Conservation (phyloP, 306 rosid genomes). For the Clitoria ternatea region DNA sequence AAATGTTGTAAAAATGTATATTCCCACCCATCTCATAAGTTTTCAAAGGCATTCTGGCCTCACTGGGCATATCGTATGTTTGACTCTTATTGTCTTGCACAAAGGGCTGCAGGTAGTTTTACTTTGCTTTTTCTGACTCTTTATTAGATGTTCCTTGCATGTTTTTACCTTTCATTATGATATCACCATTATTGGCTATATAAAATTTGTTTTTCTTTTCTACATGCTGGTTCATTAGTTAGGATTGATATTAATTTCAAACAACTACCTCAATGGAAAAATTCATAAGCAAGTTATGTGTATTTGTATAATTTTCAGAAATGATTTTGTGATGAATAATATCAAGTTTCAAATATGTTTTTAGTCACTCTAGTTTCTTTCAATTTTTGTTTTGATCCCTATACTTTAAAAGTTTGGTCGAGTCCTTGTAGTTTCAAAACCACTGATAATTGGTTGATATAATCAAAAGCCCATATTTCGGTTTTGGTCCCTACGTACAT, state of each 20-base stretch:
- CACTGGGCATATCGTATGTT: conserved; percentile 86
- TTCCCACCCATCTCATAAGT: conserved; percentile 37
- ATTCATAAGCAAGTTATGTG: not conserved
- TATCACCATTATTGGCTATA: conserved; percentile 6
- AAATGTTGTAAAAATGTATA: conserved; percentile 29
- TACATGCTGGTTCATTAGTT: not conserved
- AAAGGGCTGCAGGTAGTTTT: conserved; percentile 74
- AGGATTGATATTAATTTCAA: conserved; percentile 19
- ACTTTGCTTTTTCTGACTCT: conserved; percentile 21
- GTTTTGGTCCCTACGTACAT: too few species aligned
- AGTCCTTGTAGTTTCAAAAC: not conserved
- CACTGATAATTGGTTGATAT: not conserved
- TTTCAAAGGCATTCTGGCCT: conserved; percentile 76
- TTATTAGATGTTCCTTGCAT: not conserved
- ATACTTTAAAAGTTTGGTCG: not conserved
- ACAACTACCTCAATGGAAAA: not conserved
- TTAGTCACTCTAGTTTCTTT: too few species aligned
- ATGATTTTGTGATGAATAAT: not conserved
- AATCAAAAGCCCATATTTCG: too few species aligned
- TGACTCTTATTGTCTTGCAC: conserved; percentile 86
- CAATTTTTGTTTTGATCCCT: not conserved
- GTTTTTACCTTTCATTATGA: not conserved
- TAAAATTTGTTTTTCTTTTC: not conserved
- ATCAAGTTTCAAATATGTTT: too few species aligned
- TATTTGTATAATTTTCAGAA: not conserved